phyloP scores from a whole-genome alignment of 345 rosid genomes.

The Cardamine occulta region DNA sequence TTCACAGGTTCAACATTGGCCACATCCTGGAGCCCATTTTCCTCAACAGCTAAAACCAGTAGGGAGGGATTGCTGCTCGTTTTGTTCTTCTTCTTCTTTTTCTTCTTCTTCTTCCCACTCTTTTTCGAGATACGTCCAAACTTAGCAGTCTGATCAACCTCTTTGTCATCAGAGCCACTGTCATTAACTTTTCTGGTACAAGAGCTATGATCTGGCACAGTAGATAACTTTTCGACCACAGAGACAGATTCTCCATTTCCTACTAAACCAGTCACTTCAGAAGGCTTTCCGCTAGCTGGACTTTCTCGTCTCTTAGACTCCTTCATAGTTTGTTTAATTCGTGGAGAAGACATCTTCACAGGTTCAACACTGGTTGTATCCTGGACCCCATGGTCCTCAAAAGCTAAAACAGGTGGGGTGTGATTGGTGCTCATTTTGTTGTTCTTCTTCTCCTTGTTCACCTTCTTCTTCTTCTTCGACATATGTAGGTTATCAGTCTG shows the following conservation, averaged over 20 bases:
- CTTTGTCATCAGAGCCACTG: not conserved
- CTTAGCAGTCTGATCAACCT: not conserved
- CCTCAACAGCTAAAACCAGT: not conserved
- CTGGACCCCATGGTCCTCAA: not conserved
- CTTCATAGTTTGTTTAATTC: not conserved
- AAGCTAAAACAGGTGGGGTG: not conserved
- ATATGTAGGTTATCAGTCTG: not conserved
- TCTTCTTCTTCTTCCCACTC: not conserved
- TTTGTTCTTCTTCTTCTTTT: not conserved
- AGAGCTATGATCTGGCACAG: slow-evolving; percentile 1
- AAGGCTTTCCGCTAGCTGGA: not conserved
- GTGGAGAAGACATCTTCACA: slow-evolving; percentile 9
- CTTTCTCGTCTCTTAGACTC: not conserved
- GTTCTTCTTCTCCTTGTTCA: not conserved
- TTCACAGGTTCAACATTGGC: slow-evolving; percentile 13
- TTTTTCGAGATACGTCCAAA: not conserved
- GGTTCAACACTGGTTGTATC: not conserved
- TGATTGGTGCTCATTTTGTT: not conserved
- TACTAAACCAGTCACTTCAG: not conserved
- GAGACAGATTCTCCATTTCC: not conserved
- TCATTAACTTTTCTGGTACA: not conserved
- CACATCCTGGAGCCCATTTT: not conserved
- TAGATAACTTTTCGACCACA: not conserved
- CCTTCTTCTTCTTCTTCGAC: not conserved
- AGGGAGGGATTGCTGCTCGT: not conserved